Percentiles rank a stretch among this genome's conserved stretches.
These are phyloP conservation scores for Penicillium sp. DNA, from an alignment of 2,329 filamentous ascomycete genomes.

Conservation along the genomic window DNA sequence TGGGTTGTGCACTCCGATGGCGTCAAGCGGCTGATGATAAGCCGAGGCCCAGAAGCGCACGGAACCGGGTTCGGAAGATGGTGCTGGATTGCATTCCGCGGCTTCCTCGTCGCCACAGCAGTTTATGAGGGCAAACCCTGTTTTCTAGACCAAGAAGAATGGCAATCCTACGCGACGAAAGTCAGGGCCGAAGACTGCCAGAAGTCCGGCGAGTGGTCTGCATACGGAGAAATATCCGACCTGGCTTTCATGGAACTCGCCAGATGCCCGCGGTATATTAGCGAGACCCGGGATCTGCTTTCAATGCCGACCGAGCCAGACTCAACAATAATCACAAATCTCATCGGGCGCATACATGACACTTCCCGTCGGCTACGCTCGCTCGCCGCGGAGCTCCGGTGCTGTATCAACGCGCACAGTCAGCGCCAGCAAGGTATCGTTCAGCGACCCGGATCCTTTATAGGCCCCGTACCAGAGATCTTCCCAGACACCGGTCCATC, in stretches of 20 bases:
- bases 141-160: conserved; percentile 36
- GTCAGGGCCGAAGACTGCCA: conserved; percentile 26
- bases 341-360: conserved; percentile 18
- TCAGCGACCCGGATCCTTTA: conserved; percentile 21
- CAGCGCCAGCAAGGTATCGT: conserved; percentile 26
- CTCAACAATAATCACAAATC: neutral
- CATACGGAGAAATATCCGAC: conserved; percentile 24
- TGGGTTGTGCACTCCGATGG: conserved; percentile 41
- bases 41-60: conserved; percentile 32
- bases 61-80: conserved; percentile 32
- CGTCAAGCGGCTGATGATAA: conserved; percentile 36
- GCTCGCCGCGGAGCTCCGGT: conserved; percentile 14
- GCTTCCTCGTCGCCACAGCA: conserved; percentile 37
- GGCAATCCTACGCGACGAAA: conserved; percentile 29
- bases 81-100: conserved; percentile 40
- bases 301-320: neutral
- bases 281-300: conserved; percentile 20
- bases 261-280: conserved; percentile 31
- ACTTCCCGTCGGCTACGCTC: conserved; percentile 13
- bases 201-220: conserved; percentile 26
- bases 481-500: conserved; percentile 27
- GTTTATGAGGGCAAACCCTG: conserved; percentile 35
- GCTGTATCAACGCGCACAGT: conserved; percentile 22
- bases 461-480: conserved; percentile 24
- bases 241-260: conserved; percentile 28